These are phyloP conservation scores for Chlorella ohadii DNA, from an alignment of 139 green algal genomes.

Conservation along the genomic window DNA sequence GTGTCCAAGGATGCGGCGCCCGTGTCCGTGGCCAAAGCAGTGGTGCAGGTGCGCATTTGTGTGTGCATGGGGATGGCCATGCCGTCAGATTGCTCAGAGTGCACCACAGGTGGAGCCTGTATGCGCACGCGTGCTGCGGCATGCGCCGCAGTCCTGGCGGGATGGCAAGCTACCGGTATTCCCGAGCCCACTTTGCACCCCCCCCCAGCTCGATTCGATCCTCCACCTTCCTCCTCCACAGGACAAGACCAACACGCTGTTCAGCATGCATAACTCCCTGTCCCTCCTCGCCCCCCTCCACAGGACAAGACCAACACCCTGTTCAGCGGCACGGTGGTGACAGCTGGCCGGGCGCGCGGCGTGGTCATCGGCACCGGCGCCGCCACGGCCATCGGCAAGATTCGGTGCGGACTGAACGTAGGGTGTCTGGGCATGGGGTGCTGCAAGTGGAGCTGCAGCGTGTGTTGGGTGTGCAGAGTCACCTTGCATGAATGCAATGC, in stretches of 20 bases:
- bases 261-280: neutral
- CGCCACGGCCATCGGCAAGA: conserved; percentile 96
- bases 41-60: conserved; percentile 30
- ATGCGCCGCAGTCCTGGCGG: too few species aligned
- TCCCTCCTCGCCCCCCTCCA: neutral
- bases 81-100: too few species aligned
- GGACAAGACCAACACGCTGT: neutral
- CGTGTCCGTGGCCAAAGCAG: conserved; percentile 53
- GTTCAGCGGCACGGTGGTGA: conserved; percentile 96
- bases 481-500: too few species aligned
- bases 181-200: too few species aligned
- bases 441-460: too few species aligned
- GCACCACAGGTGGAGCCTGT: too few species aligned
- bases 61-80: neutral
- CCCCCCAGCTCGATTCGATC: too few species aligned
- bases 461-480: too few species aligned
- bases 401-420: conserved; percentile 49
- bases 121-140: too few species aligned
- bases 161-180: too few species aligned
- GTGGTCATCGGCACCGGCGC: conserved; percentile 92
- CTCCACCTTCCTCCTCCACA: too few species aligned
- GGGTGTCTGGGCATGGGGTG: neutral
- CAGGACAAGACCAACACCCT: conserved; percentile 94
- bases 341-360: conserved; percentile 80
- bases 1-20: conserved; percentile 81